phyloP scores from a whole-genome alignment of 345 rosid genomes.

The Citrus inodora region DNA sequence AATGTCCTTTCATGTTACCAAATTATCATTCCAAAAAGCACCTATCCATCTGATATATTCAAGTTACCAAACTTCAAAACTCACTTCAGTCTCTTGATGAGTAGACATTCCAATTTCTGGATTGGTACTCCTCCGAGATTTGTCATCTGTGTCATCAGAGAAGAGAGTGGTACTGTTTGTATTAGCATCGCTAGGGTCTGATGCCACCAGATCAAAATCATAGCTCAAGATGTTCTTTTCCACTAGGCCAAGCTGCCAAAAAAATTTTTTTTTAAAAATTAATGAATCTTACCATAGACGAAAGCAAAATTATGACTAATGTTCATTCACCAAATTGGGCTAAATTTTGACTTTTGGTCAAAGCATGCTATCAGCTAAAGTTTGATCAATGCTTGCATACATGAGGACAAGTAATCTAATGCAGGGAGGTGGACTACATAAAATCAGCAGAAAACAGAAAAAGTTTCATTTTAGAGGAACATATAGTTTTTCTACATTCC shows the following conservation, averaged over 20 bases:
- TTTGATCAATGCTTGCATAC: not conserved
- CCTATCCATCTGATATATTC: not conserved
- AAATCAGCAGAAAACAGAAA: not conserved
- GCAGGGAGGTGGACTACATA: not conserved
- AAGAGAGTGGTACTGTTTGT: conserved; percentile 83
- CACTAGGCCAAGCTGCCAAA: conserved; percentile 83
- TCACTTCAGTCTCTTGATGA: conserved; percentile 76
- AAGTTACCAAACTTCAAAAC: conserved; percentile 23
- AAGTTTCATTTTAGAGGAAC: not conserved
- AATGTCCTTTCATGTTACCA: not conserved
- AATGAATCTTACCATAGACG: not conserved
- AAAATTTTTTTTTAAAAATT: not conserved
- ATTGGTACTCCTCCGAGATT: conserved; percentile 52
- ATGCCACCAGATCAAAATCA: conserved; percentile 77
- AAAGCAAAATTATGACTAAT: too few relatives aligned
- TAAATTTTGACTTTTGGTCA: not conserved
- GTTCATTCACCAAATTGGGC: too few relatives aligned
- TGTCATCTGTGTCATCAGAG: conserved; percentile 97
- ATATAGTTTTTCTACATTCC: not conserved
- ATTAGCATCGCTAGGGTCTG: conserved; percentile 95
- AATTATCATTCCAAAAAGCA: not conserved
- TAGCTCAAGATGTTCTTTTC: conserved; percentile 88
- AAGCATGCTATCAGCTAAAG: not conserved
- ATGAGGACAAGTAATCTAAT: not conserved
- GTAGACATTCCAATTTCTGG: conserved; percentile 53